Conservation (phyloP, 371 early-diverging fungal genomes). For the Basidiobolus meristosporus region DNA sequence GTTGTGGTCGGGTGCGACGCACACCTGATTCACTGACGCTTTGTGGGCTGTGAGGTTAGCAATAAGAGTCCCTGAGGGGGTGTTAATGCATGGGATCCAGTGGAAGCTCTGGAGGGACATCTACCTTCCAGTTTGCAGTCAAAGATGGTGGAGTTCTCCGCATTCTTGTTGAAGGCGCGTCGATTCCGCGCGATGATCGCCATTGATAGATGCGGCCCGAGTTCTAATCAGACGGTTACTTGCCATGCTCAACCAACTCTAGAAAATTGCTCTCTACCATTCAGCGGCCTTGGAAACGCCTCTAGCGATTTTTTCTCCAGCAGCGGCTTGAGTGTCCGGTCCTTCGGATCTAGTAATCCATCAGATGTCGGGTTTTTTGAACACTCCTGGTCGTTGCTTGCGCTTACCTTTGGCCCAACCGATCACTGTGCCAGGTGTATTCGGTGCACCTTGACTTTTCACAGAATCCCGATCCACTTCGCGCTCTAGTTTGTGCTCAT, state of each 20-base stretch:
- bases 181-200: slow-evolving; percentile 14
- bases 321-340: slow-evolving; percentile 19
- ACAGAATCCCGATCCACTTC: too few relatives aligned
- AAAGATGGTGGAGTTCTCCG: too few relatives aligned
- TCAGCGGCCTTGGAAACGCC: slow-evolving; percentile 22
- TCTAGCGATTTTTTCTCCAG: slow-evolving; percentile 17
- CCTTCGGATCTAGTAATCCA: slow-evolving; percentile 2
- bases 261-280: slow-evolving; percentile 11
- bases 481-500: too few relatives aligned
- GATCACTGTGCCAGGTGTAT: too few relatives aligned
- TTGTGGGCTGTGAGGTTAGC: slow-evolving; percentile 74
- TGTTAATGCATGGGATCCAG: slow-evolving; percentile 1
- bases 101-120: background rate
- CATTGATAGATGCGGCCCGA: slow-evolving; percentile 14
- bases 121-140: too few relatives aligned
- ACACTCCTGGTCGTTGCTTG: too few relatives aligned
- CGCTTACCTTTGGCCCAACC: too few relatives aligned
- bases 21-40: slow-evolving; percentile 51
- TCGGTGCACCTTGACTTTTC: too few relatives aligned
- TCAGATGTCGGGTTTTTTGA: too few relatives aligned
- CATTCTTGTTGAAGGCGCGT: too few relatives aligned
- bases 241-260: too few relatives aligned
- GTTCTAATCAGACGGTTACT: slow-evolving; percentile 10
- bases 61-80: slow-evolving; percentile 33
- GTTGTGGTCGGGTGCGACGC: slow-evolving; percentile 49